Base-by-base conservation (phyloP, 2,329 filamentous ascomycete species). In the Stagonosporopsis vannaccii region DNA sequence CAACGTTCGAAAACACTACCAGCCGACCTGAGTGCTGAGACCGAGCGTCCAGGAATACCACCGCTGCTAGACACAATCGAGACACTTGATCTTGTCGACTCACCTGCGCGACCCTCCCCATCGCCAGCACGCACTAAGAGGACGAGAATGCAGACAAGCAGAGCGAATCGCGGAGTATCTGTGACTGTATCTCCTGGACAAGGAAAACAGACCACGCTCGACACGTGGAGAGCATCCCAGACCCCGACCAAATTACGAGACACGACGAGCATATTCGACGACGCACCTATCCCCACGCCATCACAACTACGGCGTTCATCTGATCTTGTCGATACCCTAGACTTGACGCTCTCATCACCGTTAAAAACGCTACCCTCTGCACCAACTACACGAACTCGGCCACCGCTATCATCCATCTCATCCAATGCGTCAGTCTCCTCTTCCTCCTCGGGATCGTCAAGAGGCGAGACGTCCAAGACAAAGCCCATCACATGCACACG, bases 1-100 rank as follows among this genome's bases (percentile, higher is more conserved):
- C 69, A 73, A 46, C 71, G 73, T 33, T 73, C 72, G 9, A 67
- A 69, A 4, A 76, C 72, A 1, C 59, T 72, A 9, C 72, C 72
- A 0, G 49, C 65, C 1, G 55, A 67, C 19, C 47, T 51, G 2
- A 57, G 53, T 30, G 41, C 46, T 2, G 25, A 42, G 11, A 17
- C 51, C 6, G 59, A 59, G 15, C 63, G 64, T n/a, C 44, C 70
- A 22, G 50, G 40, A 7, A 67, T 67, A 20, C 67, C 67, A 19
- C 60, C 62, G 7, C 44, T 54, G 4, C 5, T 58, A 8, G 59
- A 61, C 25, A 57, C 60, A 2, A 67, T 73, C 51, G 71, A 74
- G 33, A 68, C 58, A 0, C 48, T 75, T 15, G 67, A 75, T 51
- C 55, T 75, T 5, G 57, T 67, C 1, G 62, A 63, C 45, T 67